Percentiles rank a stretch among this genome's conserved stretches.
These are phyloP conservation scores for Lunasporangiospora selenospora DNA, from an alignment of 192 early-diverging fungal species.

Conservation along the genomic window DNA sequence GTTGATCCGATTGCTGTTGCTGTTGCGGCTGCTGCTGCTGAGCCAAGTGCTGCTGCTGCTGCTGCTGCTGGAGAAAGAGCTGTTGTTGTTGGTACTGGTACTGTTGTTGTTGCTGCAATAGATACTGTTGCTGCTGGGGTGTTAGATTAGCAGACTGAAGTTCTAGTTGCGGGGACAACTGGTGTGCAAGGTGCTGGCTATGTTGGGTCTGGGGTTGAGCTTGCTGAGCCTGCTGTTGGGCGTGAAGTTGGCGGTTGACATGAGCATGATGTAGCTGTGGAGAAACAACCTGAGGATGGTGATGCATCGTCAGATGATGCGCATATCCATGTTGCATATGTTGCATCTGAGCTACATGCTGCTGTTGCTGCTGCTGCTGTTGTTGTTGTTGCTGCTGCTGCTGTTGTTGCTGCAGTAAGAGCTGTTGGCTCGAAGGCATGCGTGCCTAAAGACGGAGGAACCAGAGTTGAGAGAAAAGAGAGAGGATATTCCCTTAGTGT, in stretches of 20 bases:
- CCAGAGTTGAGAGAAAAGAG: neutral
- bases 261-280: slow-evolving; percentile 26
- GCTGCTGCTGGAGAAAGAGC: slow-evolving; percentile 17
- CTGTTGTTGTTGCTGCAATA: slow-evolving; percentile 2
- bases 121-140: slow-evolving; percentile 25
- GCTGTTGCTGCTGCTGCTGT: slow-evolving; percentile 33
- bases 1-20: slow-evolving; percentile 12
- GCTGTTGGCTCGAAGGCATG: slow-evolving; percentile 16
- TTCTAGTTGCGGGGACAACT: slow-evolving; percentile 5
- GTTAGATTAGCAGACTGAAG: slow-evolving; percentile 15
- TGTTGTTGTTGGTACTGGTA: slow-evolving; percentile 18
- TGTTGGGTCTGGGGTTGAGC: neutral
- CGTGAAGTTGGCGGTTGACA: slow-evolving; percentile 13
- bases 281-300: slow-evolving; percentile 25
- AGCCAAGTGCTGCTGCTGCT: slow-evolving; percentile 10
- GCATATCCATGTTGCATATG: slow-evolving; percentile 26
- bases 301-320: slow-evolving; percentile 31
- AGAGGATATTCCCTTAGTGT: slow-evolving; percentile 1
- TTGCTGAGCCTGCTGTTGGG: slow-evolving; percentile 11
- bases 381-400: slow-evolving; percentile 39
- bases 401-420: slow-evolving; percentile 28
- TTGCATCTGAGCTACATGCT: too few relatives aligned
- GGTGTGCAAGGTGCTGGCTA: neutral
- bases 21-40: slow-evolving; percentile 16
- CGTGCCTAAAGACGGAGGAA: slow-evolving; percentile 10